Percentiles rank a stretch among this genome's conserved stretches.
Evolutionary conservation across 2,329 filamentous ascomycete genomes (phyloP).

Genomic region (Ophiostoma australiae): DNA sequence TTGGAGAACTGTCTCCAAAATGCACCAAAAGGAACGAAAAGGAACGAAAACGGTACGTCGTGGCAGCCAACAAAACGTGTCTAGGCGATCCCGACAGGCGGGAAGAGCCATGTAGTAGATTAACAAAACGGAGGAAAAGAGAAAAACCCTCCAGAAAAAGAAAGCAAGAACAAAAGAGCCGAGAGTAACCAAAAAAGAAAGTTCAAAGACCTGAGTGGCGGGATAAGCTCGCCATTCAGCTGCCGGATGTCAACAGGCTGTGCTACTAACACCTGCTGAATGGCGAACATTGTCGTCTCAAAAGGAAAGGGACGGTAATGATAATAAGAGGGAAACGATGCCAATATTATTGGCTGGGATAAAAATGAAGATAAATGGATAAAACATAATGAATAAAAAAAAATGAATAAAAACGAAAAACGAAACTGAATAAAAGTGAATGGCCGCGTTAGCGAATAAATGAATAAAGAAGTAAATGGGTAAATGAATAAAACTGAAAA

Average conservation of each 20-base stretch:
- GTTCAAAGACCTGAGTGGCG: neutral
- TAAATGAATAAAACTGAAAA: neutral
- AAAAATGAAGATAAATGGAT: neutral
- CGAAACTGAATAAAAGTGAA: neutral
- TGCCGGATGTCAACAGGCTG: conserved; percentile 24
- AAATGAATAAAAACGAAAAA: neutral
- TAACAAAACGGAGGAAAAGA: neutral
- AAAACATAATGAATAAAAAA: neutral
- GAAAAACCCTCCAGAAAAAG: neutral
- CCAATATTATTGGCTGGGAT: neutral
- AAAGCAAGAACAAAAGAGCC: neutral
- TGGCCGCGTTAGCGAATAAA: neutral
- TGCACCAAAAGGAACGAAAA: neutral
- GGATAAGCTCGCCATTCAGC: conserved; percentile 26
- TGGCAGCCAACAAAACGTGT: conserved; percentile 5
- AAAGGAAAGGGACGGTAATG: neutral
- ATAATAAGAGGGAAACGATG: neutral
- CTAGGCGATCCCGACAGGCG: conserved; percentile 12
- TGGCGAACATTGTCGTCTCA: conserved; percentile 17
- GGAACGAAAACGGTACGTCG: neutral
- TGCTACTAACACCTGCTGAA: conserved; percentile 17
- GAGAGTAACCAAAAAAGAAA: neutral
- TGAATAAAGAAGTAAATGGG: neutral
- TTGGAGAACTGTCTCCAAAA: neutral
- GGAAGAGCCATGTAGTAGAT: conserved; percentile 1